Conservation (phyloP, 2,329 filamentous ascomycete genomes). For the Neurospora crassa region DNA sequence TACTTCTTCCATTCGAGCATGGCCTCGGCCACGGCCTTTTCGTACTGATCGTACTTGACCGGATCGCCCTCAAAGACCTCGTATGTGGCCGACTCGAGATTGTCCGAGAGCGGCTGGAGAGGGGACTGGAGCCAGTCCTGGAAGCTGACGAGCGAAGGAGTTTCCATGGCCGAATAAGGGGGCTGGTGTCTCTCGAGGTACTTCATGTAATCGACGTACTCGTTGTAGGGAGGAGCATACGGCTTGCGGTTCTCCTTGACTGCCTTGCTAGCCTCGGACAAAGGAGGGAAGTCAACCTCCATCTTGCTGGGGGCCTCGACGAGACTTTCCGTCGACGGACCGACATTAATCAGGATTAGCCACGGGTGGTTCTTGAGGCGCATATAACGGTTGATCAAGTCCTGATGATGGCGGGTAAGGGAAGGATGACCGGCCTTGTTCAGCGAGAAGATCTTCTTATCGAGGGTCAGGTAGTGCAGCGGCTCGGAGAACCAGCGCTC, state of each 20-base stretch:
- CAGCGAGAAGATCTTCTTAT: constrained; percentile 42
- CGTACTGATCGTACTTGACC: constrained; percentile 96
- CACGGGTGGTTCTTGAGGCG: constrained; percentile 53
- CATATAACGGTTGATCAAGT: constrained; percentile 53
- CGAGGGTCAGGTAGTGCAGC: constrained; percentile 50
- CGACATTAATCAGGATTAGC: constrained; percentile 54
- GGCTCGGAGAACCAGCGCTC: constrained; percentile 63
- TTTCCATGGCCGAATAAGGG: constrained; percentile 42
- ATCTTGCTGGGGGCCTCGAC: constrained; percentile 23
- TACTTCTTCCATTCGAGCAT: constrained; percentile 68
- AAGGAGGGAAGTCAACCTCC: constrained; percentile 52
- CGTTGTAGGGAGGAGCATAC: constrained; percentile 20
- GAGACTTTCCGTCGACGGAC: constrained; percentile 32
- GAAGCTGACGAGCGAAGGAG: constrained; percentile 44
- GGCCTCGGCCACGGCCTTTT: constrained; percentile 71
- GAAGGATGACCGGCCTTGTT: constrained; percentile 54
- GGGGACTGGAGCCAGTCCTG: constrained; percentile 96
- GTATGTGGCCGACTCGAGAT: constrained; percentile 93
- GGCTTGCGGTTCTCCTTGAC: constrained; percentile 36
- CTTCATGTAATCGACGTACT: constrained; percentile 68
- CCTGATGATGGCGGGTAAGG: constrained; percentile 52
- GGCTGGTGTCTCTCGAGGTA: constrained; percentile 78
- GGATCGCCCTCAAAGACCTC: constrained; percentile 98
- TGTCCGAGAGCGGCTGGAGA: constrained; percentile 88
- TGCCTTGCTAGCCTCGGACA: constrained; percentile 50